phyloP scores from a whole-genome alignment of 176 grass and related monocot species.

The Carex littledalei region DNA sequence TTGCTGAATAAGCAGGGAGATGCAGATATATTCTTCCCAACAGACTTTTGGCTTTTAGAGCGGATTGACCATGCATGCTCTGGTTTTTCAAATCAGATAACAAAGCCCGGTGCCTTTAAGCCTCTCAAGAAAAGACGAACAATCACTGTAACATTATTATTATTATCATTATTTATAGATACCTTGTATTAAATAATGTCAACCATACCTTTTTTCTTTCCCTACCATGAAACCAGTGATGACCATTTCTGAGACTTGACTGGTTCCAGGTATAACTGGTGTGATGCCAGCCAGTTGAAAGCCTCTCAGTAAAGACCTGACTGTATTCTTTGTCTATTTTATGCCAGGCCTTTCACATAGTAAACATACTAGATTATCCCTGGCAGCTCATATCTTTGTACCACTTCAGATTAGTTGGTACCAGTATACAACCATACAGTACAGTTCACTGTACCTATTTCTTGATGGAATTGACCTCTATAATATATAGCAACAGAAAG shows the following conservation, averaged over 20 bases:
- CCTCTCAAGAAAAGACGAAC: conserved; percentile 75
- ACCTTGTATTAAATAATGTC: background rate
- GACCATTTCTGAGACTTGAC: background rate
- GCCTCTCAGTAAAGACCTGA: background rate
- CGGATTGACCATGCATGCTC: conserved; percentile 79
- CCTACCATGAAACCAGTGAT: background rate
- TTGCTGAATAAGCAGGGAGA: conserved; percentile 57
- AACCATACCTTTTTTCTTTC: background rate
- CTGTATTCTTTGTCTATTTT: background rate
- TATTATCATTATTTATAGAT: background rate
- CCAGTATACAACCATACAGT: background rate
- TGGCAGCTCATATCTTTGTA: background rate
- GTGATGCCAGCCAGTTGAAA: background rate
- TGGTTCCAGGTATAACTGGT: background rate
- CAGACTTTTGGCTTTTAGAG: conserved; percentile 83
- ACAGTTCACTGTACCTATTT: background rate
- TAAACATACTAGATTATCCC: background rate
- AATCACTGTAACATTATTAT: conserved; percentile 62
- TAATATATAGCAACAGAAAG: background rate
- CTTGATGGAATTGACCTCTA: background rate
- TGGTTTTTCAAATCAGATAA: conserved; percentile 54
- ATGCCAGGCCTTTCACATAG: background rate
- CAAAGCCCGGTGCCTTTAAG: conserved; percentile 51
- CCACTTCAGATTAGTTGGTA: background rate
- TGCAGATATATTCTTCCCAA: conserved; percentile 94